phyloP scores from a whole-genome alignment of 2,329 filamentous ascomycete genomes.

The Fusarium clavum region DNA sequence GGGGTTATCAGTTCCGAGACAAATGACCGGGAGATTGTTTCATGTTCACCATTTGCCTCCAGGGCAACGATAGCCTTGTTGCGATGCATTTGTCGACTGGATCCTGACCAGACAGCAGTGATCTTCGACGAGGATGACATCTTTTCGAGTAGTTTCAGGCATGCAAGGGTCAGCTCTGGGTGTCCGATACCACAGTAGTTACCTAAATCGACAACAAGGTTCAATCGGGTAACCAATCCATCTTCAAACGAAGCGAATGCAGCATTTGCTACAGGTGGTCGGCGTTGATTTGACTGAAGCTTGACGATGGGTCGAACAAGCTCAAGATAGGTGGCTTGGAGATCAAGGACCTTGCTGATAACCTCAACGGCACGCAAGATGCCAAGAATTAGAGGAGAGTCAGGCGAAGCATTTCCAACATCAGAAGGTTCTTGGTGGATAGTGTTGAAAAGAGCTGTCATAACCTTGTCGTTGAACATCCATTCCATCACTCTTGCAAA shows the following conservation, averaged over 20 bases:
- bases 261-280: constrained; percentile 71
- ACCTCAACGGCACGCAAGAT: constrained; percentile 85
- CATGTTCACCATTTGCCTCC: constrained; percentile 81
- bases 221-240: constrained; percentile 83
- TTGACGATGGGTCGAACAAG: constrained; percentile 85
- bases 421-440: constrained; percentile 81
- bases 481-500: constrained; percentile 97
- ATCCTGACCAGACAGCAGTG: constrained; percentile 73
- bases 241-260: constrained; percentile 93
- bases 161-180: constrained; percentile 81
- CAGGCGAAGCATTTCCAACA: constrained; percentile 76
- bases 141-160: constrained; percentile 85
- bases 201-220: constrained; percentile 83
- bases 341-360: constrained; percentile 82
- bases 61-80: constrained; percentile 92
- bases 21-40: constrained; percentile 81
- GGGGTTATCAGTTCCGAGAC: constrained; percentile 74
- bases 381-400: constrained; percentile 84
- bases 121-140: constrained; percentile 87
- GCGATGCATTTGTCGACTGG: constrained; percentile 71
- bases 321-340: constrained; percentile 92
- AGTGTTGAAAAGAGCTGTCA: constrained; percentile 80
- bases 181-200: constrained; percentile 89
- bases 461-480: constrained; percentile 93
- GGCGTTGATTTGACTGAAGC: constrained; percentile 68